Conservation (phyloP, 768 basidiomycete genomes). For the Boletus sp. region DNA sequence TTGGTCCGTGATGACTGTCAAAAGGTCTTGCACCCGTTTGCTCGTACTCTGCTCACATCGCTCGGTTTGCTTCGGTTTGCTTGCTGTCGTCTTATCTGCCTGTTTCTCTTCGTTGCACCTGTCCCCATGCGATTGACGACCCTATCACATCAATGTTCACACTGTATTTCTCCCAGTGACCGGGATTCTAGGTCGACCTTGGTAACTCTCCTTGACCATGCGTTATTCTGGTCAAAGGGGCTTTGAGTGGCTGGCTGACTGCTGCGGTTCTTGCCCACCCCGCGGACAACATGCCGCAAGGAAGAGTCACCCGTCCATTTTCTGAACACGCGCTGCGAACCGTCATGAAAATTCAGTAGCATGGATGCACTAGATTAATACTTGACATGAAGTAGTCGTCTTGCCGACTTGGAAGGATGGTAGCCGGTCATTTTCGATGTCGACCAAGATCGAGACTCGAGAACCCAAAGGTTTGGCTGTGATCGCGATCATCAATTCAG, state of each 20-base stretch:
- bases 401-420: too few relatives aligned
- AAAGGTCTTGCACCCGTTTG: constrained; percentile 14
- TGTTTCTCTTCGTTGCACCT: constrained; percentile 4
- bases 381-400: not conserved
- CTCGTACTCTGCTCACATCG: constrained; percentile 8
- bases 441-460: constrained; percentile 7
- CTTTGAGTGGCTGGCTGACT: constrained; percentile 2
- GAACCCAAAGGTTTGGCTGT: not conserved
- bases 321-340: not conserved
- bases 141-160: constrained; percentile 12
- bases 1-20: constrained; percentile 18
- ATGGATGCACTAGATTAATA: not conserved
- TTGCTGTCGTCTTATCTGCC: constrained; percentile 1
- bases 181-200: not conserved
- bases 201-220: not conserved
- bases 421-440: not conserved
- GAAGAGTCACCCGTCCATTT: not conserved
- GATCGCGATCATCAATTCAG: constrained; percentile 1
- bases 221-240: constrained; percentile 4
- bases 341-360: not conserved
- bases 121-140: constrained; percentile 7
- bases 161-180: constrained; percentile 8
- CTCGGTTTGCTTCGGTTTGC: constrained; percentile 3
- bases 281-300: constrained; percentile 1
- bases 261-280: not conserved